Conservation (phyloP, 2,329 filamentous ascomycete species). For the Ilyonectria sp. region DNA sequence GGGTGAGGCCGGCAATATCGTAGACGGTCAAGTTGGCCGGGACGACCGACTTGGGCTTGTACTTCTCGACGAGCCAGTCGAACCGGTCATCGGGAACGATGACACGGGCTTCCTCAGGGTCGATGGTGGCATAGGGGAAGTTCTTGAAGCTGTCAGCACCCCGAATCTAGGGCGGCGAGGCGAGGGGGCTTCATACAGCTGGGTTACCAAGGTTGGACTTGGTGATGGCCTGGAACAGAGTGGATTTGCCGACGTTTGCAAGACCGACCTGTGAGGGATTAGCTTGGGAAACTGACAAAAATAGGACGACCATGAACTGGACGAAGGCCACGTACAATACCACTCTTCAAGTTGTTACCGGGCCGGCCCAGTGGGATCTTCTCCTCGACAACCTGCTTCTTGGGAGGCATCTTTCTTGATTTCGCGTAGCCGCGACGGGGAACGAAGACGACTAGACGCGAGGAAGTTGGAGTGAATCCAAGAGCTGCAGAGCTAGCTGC, state of each 20-base stretch:
- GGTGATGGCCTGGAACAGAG: conserved; percentile 99
- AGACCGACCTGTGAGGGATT: conserved; percentile 83
- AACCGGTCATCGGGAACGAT: conserved; percentile 96
- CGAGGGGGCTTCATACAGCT: conserved; percentile 75
- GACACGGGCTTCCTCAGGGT: conserved; percentile 97
- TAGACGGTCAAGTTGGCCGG: conserved; percentile 98
- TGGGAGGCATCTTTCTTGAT: conserved; percentile 89
- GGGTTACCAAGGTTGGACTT: conserved; percentile 98
- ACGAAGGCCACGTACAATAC: conserved; percentile 81
- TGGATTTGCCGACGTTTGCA: conserved; percentile 99
- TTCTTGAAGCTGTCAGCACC: conserved; percentile 74
- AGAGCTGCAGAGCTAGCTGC: conserved; percentile 79
- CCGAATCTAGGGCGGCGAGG: conserved; percentile 54
- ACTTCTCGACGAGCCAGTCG: conserved; percentile 96
- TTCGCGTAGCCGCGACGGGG: conserved; percentile 72
- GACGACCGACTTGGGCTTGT: conserved; percentile 97
- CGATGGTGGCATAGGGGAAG: conserved; percentile 99
- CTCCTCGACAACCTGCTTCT: conserved; percentile 92
- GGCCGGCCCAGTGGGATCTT: conserved; percentile 96
- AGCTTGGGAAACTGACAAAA: conserved; percentile 33
- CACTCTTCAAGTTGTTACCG: conserved; percentile 98
- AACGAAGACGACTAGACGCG: conserved; percentile 65
- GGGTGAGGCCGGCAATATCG: conserved; percentile 96
- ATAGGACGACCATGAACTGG: background rate
- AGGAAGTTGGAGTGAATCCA: conserved; percentile 65